Base-by-base conservation (phyloP, 257 asterid species). In the Plantago elongata region DNA sequence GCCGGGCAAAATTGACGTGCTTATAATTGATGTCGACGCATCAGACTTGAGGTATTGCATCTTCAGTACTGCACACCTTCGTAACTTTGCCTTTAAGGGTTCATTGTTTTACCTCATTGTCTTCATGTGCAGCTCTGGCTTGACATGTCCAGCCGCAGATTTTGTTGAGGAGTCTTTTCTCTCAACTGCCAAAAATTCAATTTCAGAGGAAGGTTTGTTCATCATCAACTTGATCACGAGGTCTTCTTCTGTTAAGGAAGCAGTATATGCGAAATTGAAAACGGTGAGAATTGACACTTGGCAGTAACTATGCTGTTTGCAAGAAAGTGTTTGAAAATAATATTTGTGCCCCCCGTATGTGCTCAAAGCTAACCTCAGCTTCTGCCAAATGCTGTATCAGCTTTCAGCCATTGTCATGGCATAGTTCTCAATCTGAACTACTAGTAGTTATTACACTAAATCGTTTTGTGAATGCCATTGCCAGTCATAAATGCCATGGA, bases 21-120 rank as follows among this genome's bases (percentile, higher is more conserved):
- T 93, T 73, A 77, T 89, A 65, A 84, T 93, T 61, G 99, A 93
- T 69, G 99, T 87, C 52, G 99, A 93, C 70, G 85, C 99, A 68
- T 74, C 95, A 58, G 95, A 93, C 68, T 72, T 84, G 7, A 89
- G 94, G 99, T 86, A 78, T 34, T 62, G 69, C 7, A 58, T 12
- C 51, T 62, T 15, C 40, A 54, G 45, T 29, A 50, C 6, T n/a
- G 12, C 11, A 49, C 34, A 22, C 3, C 11, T 34, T 34, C 4
- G 7, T 5, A 27, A 11, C 13, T 49, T 49, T 9, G 11, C 43
- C 42, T 5, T 18, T 18, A 13, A 37, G 13, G 34, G 57, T 52
- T 52, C 12, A 13, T 18, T 22, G 18, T 11, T 14, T 54, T 68
- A 34, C 5, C 54, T 63, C 18, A 61, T 57, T 29, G 40, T 49